Evolutionary conservation across 164 flowering plant genomes (phyloP), one percentile per base, ranked within the genome.

Genomic region (Chimonanthus salicifolius): DNA sequence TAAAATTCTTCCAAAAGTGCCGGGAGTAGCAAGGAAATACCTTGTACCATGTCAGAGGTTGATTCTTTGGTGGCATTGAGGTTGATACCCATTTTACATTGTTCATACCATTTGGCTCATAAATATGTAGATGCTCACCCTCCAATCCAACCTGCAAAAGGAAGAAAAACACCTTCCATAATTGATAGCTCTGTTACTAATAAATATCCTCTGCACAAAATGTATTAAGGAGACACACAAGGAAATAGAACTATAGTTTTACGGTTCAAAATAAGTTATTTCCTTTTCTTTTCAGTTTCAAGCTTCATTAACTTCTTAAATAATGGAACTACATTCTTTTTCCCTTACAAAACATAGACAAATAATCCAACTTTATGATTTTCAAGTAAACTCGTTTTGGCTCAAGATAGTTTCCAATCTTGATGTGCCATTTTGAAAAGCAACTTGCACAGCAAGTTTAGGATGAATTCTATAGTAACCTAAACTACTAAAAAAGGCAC

Each of bases 21-120:
- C 3, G 8, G 15, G 8, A 15, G 4, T 54, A 7, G 15, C 7
- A 5, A 68, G 70, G 9, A 21, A 7, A 70, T 70, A 95, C 99
- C 98, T 92, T 94, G 84, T 96, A 94, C 98, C 99, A 96, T 60
- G 95, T 96, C 74, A 96, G 87, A 49, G 99, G 94, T 76, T 94
- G 97, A 4, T 85, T 71, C 76, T 89, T 94, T 6, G 95, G 95
- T 18, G 94, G 92, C 46, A 81, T 80, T 47, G 83, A 67, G 58
- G 90, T 81, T 18, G 89, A 76, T 64, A 50, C 73, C 99, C 98
- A 96, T 47, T 86, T 88, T 65, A 82, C 84, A 77, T 78, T 81
- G 13, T 81, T 81, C 64, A 79, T 63, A 72, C 86, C 87, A 68
- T 80, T 83, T 45, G 81, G 77, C 69, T 87, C 84, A 81, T 83